Percentiles rank a stretch among this genome's conserved stretches.
Evolutionary conservation across 2,329 filamentous ascomycete genomes (phyloP).

Genomic region (Alternaria sp.): DNA sequence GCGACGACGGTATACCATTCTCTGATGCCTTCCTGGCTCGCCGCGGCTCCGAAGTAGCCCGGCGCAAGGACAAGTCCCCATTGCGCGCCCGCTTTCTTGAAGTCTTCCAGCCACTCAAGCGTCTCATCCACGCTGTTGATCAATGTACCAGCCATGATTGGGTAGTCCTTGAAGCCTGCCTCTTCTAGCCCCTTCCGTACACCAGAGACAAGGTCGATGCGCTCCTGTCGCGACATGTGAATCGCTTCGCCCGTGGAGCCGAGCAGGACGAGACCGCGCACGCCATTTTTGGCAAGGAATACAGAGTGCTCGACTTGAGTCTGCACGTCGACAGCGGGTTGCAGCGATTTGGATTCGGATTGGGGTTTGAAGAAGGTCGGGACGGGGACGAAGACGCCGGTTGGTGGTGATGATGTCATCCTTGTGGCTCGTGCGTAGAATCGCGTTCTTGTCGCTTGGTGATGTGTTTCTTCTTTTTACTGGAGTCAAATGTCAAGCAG

Average conservation of each 20-base stretch:
- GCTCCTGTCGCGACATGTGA: slow-evolving; percentile 65
- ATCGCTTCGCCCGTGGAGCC: slow-evolving; percentile 71
- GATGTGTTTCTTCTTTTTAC: neutral
- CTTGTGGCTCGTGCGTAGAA: slow-evolving; percentile 14
- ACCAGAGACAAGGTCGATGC: slow-evolving; percentile 61
- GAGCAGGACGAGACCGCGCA: slow-evolving; percentile 67
- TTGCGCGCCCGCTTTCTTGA: slow-evolving; percentile 64
- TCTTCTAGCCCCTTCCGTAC: slow-evolving; percentile 63
- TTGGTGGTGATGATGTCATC: slow-evolving; percentile 42
- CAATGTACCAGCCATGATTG: slow-evolving; percentile 68
- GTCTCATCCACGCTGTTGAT: slow-evolving; percentile 69
- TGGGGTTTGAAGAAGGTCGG: slow-evolving; percentile 68
- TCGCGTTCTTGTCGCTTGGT: neutral
- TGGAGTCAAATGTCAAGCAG: neutral
- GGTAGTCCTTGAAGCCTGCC: slow-evolving; percentile 64
- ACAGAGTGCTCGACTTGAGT: slow-evolving; percentile 65
- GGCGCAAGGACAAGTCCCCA: slow-evolving; percentile 69
- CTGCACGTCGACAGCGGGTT: slow-evolving; percentile 63
- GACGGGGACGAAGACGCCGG: slow-evolving; percentile 52
- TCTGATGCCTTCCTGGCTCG: slow-evolving; percentile 64
- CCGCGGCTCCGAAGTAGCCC: slow-evolving; percentile 68
- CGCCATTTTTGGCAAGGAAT: slow-evolving; percentile 66
- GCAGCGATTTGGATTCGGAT: slow-evolving; percentile 53
- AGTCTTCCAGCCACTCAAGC: slow-evolving; percentile 62
- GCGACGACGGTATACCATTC: slow-evolving; percentile 69